Evolutionary conservation across 1,284 basidiomycete species (phyloP), one percentile per base, ranked within the genome.

Genomic region (Ustilago sp.): DNA sequence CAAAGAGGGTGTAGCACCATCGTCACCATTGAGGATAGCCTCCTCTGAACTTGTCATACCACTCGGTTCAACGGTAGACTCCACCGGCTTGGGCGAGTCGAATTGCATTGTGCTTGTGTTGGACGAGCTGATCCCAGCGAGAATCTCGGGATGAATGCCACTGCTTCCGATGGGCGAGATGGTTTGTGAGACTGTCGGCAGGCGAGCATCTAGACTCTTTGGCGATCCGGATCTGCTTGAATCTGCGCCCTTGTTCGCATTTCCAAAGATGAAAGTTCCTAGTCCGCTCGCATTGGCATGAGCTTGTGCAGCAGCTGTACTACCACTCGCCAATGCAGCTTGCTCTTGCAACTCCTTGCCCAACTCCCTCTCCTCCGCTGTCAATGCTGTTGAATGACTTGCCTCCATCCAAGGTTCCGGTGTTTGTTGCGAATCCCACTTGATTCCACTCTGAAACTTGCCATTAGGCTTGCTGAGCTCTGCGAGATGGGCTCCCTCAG

Each of bases 401-500:
- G 48, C 63, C 23, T 79, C 74, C 79, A 79, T 74, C 38, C 74
- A 82, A 17, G 80, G 76, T 41, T 82, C 77, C 3, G 73, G 69
- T 3, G 38, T 59, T 15, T 73, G 60, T 19, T 75, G 63, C 15
- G 67, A 67, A n/a, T 76, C 58, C 69, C 68, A 79, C 28, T 71
- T 73, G 52, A 74, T 61, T 51, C 75, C 74, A 53, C 78, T 81
- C 59, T 72, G 80, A 68, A 76, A 81, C 56, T 81, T 81, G 41
- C 75, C 66, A 2, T 51, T 76, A 11, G 80, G 69, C 45, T 52
- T 67, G 56, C 62, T 66, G n/a, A 81, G 70, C 19, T 80, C 75
- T 15, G 65, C 74, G 0, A 77, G 51, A 28, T 81, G 64, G n/a
- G 63, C 55, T 38, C 71, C 66, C 12, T 69, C 68, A 19, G 34